phyloP scores from a whole-genome alignment of 2,329 filamentous ascomycete genomes.

The Diaporthe batatas region DNA sequence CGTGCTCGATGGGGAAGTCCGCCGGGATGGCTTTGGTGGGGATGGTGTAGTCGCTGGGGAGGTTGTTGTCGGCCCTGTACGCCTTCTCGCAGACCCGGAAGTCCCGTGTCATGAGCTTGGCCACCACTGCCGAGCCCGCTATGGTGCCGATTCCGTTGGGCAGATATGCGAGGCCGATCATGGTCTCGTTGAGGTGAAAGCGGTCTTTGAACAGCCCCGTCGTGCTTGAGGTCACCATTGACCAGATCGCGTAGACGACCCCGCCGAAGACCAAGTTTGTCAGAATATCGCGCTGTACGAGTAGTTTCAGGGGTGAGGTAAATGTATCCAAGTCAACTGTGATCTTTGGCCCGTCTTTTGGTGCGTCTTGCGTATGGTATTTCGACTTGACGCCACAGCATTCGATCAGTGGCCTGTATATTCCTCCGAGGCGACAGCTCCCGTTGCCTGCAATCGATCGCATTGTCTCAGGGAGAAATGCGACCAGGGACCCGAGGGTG shows the following conservation, averaged over 20 bases:
- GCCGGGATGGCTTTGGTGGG: conserved; percentile 46
- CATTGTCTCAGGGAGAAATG: conserved; percentile 49
- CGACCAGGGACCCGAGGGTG: conserved; percentile 44
- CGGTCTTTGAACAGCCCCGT: conserved; percentile 52
- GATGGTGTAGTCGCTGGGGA: conserved; percentile 48
- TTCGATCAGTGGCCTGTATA: conserved; percentile 46
- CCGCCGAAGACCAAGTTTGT: conserved; percentile 55
- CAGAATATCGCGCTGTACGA: conserved; percentile 59
- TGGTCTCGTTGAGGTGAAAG: conserved; percentile 46
- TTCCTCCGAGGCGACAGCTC: conserved; percentile 43
- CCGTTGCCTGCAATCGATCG: conserved; percentile 47
- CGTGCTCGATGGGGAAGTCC: conserved; percentile 59
- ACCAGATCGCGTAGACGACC: conserved; percentile 50
- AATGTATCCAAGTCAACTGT: conserved; percentile 50
- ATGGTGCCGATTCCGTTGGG: conserved; percentile 56
- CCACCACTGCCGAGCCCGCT: conserved; percentile 55
- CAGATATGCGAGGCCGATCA: conserved; percentile 47
- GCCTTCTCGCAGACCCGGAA: conserved; percentile 48
- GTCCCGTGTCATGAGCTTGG: conserved; percentile 57
- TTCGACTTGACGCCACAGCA: conserved; percentile 38
- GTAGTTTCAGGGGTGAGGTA: conserved; percentile 53
- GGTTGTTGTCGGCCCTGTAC: conserved; percentile 48
- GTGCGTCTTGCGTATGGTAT: conserved; percentile 41
- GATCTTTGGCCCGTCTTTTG: conserved; percentile 33
- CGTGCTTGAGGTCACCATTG: conserved; percentile 61